These are phyloP conservation scores for Rosa chinensis DNA, from an alignment of 306 rosid genomes.

Conservation along the genomic window DNA sequence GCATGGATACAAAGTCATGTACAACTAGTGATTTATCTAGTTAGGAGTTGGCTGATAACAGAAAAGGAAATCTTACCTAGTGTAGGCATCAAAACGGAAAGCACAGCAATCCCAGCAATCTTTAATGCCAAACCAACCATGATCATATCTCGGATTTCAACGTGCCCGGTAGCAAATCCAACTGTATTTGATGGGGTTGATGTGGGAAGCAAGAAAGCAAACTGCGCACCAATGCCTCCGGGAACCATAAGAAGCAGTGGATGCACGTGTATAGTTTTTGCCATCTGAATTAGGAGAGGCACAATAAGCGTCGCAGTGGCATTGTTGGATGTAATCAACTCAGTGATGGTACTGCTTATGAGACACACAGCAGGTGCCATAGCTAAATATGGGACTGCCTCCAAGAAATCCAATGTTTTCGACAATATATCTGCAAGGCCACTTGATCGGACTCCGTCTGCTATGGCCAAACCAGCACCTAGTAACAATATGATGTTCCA, in stretches of 20 bases:
- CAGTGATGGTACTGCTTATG: slow-evolving; percentile 66
- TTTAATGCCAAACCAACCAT: slow-evolving; percentile 71
- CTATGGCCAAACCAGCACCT: slow-evolving; percentile 91
- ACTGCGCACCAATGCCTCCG: slow-evolving; percentile 75
- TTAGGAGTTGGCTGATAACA: not conserved
- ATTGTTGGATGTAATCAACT: slow-evolving; percentile 69
- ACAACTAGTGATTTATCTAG: not conserved
- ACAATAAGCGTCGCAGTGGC: slow-evolving; percentile 75
- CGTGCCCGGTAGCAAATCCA: slow-evolving; percentile 76
- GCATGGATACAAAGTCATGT: not conserved
- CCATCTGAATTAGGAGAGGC: slow-evolving; percentile 66
- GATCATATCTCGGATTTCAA: slow-evolving; percentile 71
- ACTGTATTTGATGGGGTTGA: slow-evolving; percentile 79
- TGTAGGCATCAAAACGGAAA: slow-evolving; percentile 73
- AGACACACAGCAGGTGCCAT: slow-evolving; percentile 70
- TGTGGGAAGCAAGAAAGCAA: slow-evolving; percentile 74
- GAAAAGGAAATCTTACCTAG: slow-evolving; percentile 45
- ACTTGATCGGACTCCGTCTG: slow-evolving; percentile 74
- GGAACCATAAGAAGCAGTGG: slow-evolving; percentile 85
- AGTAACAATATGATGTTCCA: slow-evolving; percentile 79
- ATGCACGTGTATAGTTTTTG: slow-evolving; percentile 58
- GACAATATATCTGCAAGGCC: slow-evolving; percentile 74
- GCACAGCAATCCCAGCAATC: slow-evolving; percentile 50
- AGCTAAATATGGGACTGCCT: slow-evolving; percentile 59
- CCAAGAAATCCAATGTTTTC: slow-evolving; percentile 49